These are phyloP conservation scores for Alternaria sp. DNA, from an alignment of 2,329 filamentous ascomycete genomes.

Conservation along the genomic window DNA sequence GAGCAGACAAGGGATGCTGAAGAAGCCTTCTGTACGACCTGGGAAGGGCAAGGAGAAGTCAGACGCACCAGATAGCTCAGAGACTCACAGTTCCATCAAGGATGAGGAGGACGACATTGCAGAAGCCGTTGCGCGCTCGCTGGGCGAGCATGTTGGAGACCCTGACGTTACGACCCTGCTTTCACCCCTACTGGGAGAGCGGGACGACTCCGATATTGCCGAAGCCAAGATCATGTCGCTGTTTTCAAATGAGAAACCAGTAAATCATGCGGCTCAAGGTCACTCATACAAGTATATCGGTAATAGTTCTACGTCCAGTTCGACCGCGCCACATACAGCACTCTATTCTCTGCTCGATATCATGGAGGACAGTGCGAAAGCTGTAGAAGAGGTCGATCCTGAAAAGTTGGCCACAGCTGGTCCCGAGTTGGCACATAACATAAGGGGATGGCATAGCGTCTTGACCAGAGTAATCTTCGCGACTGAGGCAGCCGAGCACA, in stretches of 20 bases:
- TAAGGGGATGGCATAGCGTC: not conserved
- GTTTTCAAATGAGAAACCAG: not conserved
- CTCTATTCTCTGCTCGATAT: not conserved
- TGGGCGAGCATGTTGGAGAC: not conserved
- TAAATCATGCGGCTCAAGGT: not conserved
- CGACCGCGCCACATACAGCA: not conserved
- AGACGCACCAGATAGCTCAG: not conserved
- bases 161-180: not conserved
- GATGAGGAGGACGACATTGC: conserved; percentile 10
- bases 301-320: conserved; percentile 2
- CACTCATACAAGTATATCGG: conserved; percentile 6
- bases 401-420: not conserved
- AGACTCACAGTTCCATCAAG: not conserved
- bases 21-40: not conserved
- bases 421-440: not conserved
- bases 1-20: not conserved
- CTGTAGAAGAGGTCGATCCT: not conserved
- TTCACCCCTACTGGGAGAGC: not conserved
- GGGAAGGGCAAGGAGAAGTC: not conserved
- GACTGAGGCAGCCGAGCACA: conserved; percentile 4
- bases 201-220: conserved; percentile 1
- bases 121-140: conserved; percentile 13
- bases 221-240: conserved; percentile 6
- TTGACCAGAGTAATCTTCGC: conserved; percentile 2
- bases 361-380: conserved; percentile 1